These are phyloP conservation scores for Arthrobotrys sphaeroides DNA, from an alignment of 2,329 filamentous ascomycete species.

Conservation along the genomic window DNA sequence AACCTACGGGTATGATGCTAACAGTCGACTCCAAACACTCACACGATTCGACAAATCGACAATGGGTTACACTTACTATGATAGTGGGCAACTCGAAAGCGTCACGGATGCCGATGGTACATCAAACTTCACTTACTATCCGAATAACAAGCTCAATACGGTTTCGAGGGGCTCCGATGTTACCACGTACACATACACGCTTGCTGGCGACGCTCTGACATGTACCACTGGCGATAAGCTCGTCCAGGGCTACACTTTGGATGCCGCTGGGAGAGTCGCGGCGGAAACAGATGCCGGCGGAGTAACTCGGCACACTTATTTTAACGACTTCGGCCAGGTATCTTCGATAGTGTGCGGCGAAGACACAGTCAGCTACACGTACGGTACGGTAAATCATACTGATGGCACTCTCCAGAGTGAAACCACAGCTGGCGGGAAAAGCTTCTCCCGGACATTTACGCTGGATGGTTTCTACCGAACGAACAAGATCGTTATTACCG, in stretches of 20 bases:
- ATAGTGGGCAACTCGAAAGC: background rate
- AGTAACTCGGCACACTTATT: background rate
- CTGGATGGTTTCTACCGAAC: background rate
- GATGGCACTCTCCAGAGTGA: background rate
- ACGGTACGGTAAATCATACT: background rate
- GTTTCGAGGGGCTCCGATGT: background rate
- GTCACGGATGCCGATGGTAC: background rate
- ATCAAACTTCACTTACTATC: background rate
- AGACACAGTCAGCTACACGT: constrained; percentile 1
- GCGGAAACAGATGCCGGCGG: background rate
- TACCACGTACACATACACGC: background rate
- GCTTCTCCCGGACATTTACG: background rate
- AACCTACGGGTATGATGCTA: background rate
- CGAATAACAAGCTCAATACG: background rate
- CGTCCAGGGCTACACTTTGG: background rate
- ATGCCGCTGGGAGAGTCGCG: background rate
- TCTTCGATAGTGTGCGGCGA: background rate
- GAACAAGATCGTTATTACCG: background rate
- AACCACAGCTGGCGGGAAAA: background rate
- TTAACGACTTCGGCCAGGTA: background rate
- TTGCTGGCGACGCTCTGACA: background rate
- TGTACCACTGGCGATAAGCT: background rate
- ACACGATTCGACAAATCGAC: background rate
- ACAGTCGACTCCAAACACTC: background rate
- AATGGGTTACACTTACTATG: background rate